phyloP scores from a whole-genome alignment of 2,329 filamentous ascomycete genomes.

The Aspergillus pseudoglaucus region DNA sequence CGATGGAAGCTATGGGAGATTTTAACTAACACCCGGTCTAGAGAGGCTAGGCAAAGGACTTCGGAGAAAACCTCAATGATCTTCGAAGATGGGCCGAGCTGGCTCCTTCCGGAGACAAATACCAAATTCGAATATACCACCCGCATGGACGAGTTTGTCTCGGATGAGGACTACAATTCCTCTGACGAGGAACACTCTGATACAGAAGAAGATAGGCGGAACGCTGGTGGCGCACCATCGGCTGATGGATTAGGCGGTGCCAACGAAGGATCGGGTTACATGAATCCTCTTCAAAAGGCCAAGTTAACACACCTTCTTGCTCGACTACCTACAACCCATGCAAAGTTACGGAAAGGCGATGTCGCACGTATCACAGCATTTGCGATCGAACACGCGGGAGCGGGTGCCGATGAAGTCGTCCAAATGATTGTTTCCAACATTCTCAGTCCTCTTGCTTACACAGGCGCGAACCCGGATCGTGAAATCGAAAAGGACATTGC shows the following conservation, averaged over 20 bases:
- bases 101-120: conserved; percentile 66
- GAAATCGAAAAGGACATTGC: conserved; percentile 24
- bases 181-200: conserved; percentile 70
- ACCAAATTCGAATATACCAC: conserved; percentile 79
- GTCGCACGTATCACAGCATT: conserved; percentile 81
- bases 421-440: conserved; percentile 80
- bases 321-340: conserved; percentile 68
- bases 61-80: conserved; percentile 51
- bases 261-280: conserved; percentile 54
- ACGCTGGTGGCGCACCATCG: conserved; percentile 36
- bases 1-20: conserved; percentile 87
- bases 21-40: conserved; percentile 56
- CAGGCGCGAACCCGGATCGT: conserved; percentile 58
- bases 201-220: conserved; percentile 38
- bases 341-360: conserved; percentile 73
- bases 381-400: conserved; percentile 77
- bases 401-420: conserved; percentile 86
- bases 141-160: conserved; percentile 69
- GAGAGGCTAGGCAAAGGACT: conserved; percentile 29
- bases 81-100: conserved; percentile 70
- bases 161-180: conserved; percentile 78
- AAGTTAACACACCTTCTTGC: conserved; percentile 79
- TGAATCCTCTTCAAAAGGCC: conserved; percentile 77
- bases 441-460: conserved; percentile 66
- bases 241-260: conserved; percentile 31